Evolutionary conservation across 2,329 filamentous ascomycete genomes (phyloP).

Genomic region (Neonectria coccinea): DNA sequence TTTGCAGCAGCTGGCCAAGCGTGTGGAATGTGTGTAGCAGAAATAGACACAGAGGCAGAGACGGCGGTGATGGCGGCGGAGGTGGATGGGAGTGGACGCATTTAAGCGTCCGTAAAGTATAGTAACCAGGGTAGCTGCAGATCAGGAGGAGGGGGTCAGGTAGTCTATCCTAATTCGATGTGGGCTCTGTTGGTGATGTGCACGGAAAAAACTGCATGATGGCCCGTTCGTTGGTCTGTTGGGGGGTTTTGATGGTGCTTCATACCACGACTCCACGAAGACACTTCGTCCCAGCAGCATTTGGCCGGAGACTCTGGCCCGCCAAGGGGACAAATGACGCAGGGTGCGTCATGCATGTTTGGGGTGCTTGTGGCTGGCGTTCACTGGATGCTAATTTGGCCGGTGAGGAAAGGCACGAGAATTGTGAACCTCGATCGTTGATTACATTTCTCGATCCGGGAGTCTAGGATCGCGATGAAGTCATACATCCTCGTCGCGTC

Average conservation of each 20-base stretch:
- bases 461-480: constrained; percentile 39
- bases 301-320: constrained; percentile 40
- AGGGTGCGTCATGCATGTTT: constrained; percentile 44
- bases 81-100: constrained; percentile 5
- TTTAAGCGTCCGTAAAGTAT: constrained; percentile 3
- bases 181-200: constrained; percentile 9
- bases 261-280: background rate
- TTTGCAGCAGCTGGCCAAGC: background rate
- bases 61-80: constrained; percentile 25
- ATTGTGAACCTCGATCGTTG: constrained; percentile 36
- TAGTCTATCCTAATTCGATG: background rate
- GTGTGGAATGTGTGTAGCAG: constrained; percentile 16
- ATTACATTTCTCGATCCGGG: constrained; percentile 38
- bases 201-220: background rate
- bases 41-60: constrained; percentile 6
- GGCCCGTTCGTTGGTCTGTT: background rate
- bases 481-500: constrained; percentile 31
- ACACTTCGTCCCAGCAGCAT: constrained; percentile 7
- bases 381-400: constrained; percentile 12
- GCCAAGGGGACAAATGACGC: constrained; percentile 39
- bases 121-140: background rate
- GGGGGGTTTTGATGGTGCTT: constrained; percentile 6
- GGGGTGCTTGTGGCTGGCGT: background rate
- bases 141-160: constrained; percentile 10
- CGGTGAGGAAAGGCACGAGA: constrained; percentile 14